phyloP scores from a whole-genome alignment of 2,329 filamentous ascomycete species.

The Stachybotrys elegans region DNA sequence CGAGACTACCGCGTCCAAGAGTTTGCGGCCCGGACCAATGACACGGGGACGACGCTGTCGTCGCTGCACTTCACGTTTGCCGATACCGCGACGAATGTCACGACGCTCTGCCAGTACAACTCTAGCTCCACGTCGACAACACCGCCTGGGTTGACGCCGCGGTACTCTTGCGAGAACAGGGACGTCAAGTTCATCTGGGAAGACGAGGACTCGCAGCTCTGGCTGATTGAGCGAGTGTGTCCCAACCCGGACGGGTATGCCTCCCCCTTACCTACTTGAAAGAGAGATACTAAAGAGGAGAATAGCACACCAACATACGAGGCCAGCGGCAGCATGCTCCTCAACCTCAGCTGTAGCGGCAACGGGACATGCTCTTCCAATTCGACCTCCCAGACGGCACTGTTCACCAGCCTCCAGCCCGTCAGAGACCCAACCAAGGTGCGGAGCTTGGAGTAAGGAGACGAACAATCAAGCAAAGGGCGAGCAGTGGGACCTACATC shows the following conservation, averaged over 20 bases:
- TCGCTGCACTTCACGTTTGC: constrained; percentile 34
- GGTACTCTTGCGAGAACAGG: constrained; percentile 38
- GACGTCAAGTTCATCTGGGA: constrained; percentile 39
- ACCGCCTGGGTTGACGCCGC: constrained; percentile 21
- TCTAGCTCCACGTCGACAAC: constrained; percentile 31
- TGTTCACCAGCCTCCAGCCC: constrained; percentile 25
- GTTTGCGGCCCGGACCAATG: constrained; percentile 29
- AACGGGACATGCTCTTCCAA: constrained; percentile 18
- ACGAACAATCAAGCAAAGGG: too few relatives aligned
- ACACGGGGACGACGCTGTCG: constrained; percentile 25
- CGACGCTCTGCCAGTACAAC: constrained; percentile 39
- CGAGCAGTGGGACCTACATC: too few relatives aligned
- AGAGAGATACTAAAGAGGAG: too few relatives aligned
- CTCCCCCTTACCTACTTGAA: too few relatives aligned
- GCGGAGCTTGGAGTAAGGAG: too few relatives aligned
- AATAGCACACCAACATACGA: constrained; percentile 22
- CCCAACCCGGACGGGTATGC: constrained; percentile 30
- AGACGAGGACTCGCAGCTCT: constrained; percentile 22
- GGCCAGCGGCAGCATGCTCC: constrained; percentile 21
- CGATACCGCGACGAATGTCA: constrained; percentile 32
- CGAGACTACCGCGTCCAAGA: constrained; percentile 31
- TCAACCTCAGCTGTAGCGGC: constrained; percentile 14
- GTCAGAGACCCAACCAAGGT: constrained; percentile 11
- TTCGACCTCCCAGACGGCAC: constrained; percentile 21
- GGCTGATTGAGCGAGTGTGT: constrained; percentile 42